These are phyloP conservation scores for Xylona heveae DNA, from an alignment of 495 filamentous ascomycete genomes.

Conservation along the genomic window DNA sequence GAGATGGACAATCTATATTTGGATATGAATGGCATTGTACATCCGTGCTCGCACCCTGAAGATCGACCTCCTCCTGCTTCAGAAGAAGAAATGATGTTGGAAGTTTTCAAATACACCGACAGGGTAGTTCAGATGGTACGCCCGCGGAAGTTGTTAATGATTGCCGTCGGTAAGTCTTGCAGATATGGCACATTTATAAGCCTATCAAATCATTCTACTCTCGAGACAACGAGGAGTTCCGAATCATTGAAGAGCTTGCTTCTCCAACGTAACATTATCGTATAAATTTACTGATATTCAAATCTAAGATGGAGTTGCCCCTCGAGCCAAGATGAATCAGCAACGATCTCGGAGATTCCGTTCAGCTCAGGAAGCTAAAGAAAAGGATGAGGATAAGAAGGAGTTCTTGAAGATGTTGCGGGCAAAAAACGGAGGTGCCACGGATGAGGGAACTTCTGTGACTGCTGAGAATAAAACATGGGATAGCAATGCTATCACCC, in stretches of 20 bases:
- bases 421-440: slow-evolving; percentile 21
- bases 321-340: slow-evolving; percentile 93
- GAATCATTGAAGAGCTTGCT: no score
- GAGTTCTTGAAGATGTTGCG: slow-evolving; percentile 67
- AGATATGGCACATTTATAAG: neutral
- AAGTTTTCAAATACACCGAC: slow-evolving; percentile 92
- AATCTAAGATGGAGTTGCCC: slow-evolving; percentile 64
- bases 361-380: slow-evolving; percentile 79
- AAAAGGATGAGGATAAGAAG: slow-evolving; percentile 80
- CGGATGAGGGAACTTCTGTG: slow-evolving; percentile 37
- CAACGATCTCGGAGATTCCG: slow-evolving; percentile 82
- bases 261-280: no score
- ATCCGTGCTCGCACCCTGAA: slow-evolving; percentile 96
- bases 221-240: no score
- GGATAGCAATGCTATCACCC: slow-evolving; percentile 95
- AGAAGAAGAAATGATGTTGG: slow-evolving; percentile 98
- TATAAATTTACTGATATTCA: slow-evolving; percentile 2
- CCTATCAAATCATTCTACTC: slow-evolving; percentile 3
- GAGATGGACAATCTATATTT: slow-evolving; percentile 96
- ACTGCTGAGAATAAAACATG: slow-evolving; percentile 73
- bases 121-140: slow-evolving; percentile 96
- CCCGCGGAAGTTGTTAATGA: slow-evolving; percentile 87
- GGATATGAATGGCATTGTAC: slow-evolving; percentile 99
- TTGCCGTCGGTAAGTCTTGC: slow-evolving; percentile 79
- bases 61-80: slow-evolving; percentile 75